Evolutionary conservation across 164 flowering plant species (phyloP).

Genomic region (Annona squamosa): DNA sequence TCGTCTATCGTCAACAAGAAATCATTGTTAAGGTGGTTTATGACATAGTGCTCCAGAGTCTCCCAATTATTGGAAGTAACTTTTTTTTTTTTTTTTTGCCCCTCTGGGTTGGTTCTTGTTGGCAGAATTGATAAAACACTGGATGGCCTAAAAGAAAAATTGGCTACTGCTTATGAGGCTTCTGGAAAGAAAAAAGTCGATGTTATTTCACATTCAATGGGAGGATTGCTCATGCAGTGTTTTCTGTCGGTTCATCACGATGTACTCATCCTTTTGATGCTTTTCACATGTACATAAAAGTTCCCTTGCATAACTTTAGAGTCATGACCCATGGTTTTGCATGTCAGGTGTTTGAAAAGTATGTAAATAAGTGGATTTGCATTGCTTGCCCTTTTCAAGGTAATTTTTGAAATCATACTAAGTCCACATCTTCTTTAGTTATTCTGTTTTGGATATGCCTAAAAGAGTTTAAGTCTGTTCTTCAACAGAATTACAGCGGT

Average conservation of each 20-base stretch:
- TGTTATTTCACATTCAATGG: conserved; percentile 91
- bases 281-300: background rate
- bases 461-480: background rate
- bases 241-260: conserved; percentile 72
- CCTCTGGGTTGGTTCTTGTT: conserved; percentile 14
- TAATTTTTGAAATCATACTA: conserved; percentile 12
- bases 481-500: background rate
- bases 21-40: background rate
- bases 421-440: background rate
- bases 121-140: conserved; percentile 58
- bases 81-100: conserved; percentile 1
- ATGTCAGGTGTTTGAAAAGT: conserved; percentile 62
- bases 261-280: conserved; percentile 28
- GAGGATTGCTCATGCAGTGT: conserved; percentile 72
- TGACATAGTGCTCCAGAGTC: conserved; percentile 5
- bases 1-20: background rate
- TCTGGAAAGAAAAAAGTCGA: conserved; percentile 85
- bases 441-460: background rate
- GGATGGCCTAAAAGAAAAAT: conserved; percentile 55
- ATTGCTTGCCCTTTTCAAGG: conserved; percentile 96
- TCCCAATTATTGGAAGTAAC: conserved; percentile 6
- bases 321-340: conserved; percentile 6
- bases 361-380: conserved; percentile 85
- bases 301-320: background rate
- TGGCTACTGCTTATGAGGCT: conserved; percentile 71